Base-by-base conservation (phyloP, 345 rosid genomes). In the Citrus hindsii region DNA sequence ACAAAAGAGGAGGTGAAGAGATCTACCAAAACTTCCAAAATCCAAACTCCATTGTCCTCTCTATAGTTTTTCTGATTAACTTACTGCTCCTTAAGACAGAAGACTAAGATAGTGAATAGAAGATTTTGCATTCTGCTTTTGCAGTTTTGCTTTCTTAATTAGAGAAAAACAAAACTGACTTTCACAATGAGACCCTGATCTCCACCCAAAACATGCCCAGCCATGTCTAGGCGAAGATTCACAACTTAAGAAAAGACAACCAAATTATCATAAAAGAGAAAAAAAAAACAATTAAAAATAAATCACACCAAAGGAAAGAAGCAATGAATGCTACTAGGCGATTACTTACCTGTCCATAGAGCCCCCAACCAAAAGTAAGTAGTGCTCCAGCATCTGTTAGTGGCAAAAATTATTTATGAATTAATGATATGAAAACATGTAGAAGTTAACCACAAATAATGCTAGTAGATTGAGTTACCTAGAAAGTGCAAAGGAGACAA, bases 291-390 rank as follows among this genome's bases (percentile, higher is more conserved):
- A 53, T 13, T 13, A 53, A 53, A 19, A 53, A 53, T 53, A 5
- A 53, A 51, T 51, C 56, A 40, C 6, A 53, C 7, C 0, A 62
- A 76, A 48, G 19, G 24, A 72, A 22, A 55, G 46, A 33, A 67
- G 79, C 55, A 24, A 42, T 33, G 14, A 33, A 67, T n/a, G 73
- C 62, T 48, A 64, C 70, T 42, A 32, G 32, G 62, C 1, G 21
- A 28, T 33, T 79, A 71, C 63, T 88, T 81, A 94, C 99, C 99
- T 97, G 99, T 85, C 99, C 98, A 76, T 97, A 94, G 79, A 93
- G 97, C 76, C 99, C 98, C 99, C 99, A 97, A 51, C 99, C 99
- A 84, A 97, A 97, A n/a, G 98, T 86, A 71, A 97, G 93, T 14
- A 97, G 78, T 16, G 94, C 98, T 66, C 99, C 99, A 78, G 98